phyloP scores from a whole-genome alignment of 2,329 filamentous ascomycete genomes.

The Epichloe aotearoae region DNA sequence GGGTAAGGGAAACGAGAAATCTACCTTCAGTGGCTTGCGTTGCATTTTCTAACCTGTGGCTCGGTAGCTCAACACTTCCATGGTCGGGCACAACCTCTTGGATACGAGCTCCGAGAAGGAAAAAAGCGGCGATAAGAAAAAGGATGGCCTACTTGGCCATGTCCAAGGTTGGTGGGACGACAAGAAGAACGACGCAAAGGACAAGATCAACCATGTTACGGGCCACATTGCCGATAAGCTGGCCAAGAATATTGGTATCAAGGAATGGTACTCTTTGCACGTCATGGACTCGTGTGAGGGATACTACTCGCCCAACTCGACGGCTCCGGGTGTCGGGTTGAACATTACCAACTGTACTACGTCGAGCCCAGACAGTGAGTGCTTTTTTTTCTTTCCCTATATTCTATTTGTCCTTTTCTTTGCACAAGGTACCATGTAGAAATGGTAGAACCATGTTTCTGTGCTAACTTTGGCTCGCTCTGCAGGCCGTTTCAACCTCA shows the following conservation, averaged over 20 bases:
- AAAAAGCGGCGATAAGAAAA: constrained; percentile 11
- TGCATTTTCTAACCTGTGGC: neutral
- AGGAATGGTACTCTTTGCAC: constrained; percentile 39
- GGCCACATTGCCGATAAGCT: constrained; percentile 27
- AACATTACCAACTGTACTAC: constrained; percentile 32
- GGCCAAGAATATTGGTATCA: constrained; percentile 30
- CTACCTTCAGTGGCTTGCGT: too few species aligned
- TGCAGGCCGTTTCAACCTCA: constrained; percentile 32
- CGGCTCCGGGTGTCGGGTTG: constrained; percentile 21
- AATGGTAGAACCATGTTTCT: neutral
- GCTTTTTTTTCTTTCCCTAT: neutral
- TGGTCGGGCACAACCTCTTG: constrained; percentile 23
- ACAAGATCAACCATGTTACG: constrained; percentile 26
- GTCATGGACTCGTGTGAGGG: constrained; percentile 35
- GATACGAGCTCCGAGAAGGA: constrained; percentile 14
- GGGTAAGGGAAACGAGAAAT: constrained; percentile 16
- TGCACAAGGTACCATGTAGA: neutral
- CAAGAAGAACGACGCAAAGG: constrained; percentile 21
- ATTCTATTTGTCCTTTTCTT: neutral
- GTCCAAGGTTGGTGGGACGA: constrained; percentile 18
- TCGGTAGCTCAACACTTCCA: constrained; percentile 24
- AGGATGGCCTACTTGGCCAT: constrained; percentile 16
- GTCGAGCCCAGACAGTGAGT: constrained; percentile 4
- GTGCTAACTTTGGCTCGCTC: neutral
- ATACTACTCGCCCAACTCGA: constrained; percentile 30